Percentiles rank a stretch among this genome's conserved stretches.
Evolutionary conservation across 306 rosid genomes (phyloP).

Genomic region (Pyrus communis): DNA sequence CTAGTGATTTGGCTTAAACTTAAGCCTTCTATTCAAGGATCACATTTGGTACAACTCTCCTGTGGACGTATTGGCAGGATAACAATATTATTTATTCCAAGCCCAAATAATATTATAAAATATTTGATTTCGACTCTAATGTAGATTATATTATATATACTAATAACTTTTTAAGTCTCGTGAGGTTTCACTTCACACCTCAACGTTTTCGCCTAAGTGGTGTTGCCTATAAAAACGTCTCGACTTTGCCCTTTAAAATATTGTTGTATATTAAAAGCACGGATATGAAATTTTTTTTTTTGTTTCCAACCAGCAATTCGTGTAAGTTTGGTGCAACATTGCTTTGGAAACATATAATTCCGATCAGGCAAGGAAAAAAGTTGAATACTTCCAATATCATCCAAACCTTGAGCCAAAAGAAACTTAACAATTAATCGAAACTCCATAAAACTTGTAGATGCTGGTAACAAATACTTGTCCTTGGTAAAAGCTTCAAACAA

Average conservation of each 20-base stretch:
- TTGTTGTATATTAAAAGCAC: not conserved
- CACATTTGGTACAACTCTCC: not conserved
- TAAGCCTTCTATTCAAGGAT: not conserved
- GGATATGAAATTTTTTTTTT: not conserved
- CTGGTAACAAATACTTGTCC: not conserved
- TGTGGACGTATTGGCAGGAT: not conserved
- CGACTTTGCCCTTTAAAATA: too few species aligned
- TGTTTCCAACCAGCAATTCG: not conserved
- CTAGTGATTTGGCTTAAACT: not conserved
- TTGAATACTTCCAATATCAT: not conserved
- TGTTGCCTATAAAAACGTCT: too few species aligned
- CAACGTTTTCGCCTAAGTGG: too few species aligned
- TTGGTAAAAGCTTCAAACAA: not conserved
- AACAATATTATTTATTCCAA: not conserved
- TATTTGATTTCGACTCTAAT: too few species aligned
- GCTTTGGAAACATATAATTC: not conserved
- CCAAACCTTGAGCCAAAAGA: not conserved
- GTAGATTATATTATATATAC: too few species aligned
- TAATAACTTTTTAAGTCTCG: too few species aligned
- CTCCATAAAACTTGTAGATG: not conserved
- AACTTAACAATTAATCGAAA: too few species aligned
- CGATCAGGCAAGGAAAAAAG: not conserved
- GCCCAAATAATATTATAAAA: not conserved
- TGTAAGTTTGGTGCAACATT: not conserved
- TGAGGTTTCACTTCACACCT: too few species aligned